phyloP scores from a whole-genome alignment of 805 yeast species.

The Yamadazyma akitaensis region DNA sequence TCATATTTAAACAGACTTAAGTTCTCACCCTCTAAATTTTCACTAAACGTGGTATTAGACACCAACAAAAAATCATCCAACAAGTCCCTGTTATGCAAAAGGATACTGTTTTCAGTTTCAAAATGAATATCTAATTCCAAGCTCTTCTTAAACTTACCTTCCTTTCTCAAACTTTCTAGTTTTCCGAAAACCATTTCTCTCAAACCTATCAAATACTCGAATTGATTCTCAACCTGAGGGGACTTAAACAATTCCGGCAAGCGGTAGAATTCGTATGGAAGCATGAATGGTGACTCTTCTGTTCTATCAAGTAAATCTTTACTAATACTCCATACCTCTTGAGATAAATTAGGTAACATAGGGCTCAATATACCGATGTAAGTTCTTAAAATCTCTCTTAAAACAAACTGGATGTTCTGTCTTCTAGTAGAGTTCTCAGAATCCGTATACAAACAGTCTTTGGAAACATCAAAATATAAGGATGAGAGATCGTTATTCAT shows the following conservation, averaged over 20 bases:
- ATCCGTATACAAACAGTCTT: constrained; percentile 83
- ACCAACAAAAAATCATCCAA: constrained; percentile 55
- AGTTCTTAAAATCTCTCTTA: constrained; percentile 54
- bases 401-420: constrained; percentile 61
- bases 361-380: constrained; percentile 76
- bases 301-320: constrained; percentile 27
- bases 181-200: constrained; percentile 48
- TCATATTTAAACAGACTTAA: constrained; percentile 18
- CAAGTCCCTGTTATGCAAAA: constrained; percentile 18
- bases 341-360: constrained; percentile 76
- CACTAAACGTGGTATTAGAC: constrained; percentile 50
- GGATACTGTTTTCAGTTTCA: constrained; percentile 9
- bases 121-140: constrained; percentile 52
- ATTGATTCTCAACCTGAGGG: constrained; percentile 37
- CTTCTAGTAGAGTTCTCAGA: constrained; percentile 44
- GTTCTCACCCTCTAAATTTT: constrained; percentile 1
- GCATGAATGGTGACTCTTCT: constrained; percentile 45
- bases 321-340: constrained; percentile 77
- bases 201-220: constrained; percentile 44
- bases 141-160: constrained; percentile 53
- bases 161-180: constrained; percentile 55
- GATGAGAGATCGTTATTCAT: constrained; percentile 77
- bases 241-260: constrained; percentile 35
- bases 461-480: constrained; percentile 78
- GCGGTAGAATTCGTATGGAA: constrained; percentile 37